These are phyloP conservation scores for Syncephalastrum contaminatum DNA, from an alignment of 371 early-diverging fungal genomes.

Conservation along the genomic window DNA sequence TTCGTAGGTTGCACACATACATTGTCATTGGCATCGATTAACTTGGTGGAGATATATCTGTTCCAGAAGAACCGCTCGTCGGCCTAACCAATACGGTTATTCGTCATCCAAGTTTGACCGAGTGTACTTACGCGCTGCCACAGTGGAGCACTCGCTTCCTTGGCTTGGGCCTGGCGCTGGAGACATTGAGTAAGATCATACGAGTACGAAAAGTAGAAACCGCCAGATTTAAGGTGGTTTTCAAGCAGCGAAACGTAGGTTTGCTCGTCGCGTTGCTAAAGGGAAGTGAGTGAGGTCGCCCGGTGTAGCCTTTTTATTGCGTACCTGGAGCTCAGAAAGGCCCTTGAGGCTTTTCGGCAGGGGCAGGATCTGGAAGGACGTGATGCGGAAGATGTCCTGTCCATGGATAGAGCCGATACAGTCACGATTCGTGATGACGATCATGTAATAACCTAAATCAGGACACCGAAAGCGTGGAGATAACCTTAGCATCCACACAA, in stretches of 20 bases:
- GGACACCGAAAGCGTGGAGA: constrained; percentile 6
- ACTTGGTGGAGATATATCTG: constrained; percentile 60
- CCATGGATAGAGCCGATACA: constrained; percentile 62
- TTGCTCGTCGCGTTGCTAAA: constrained; percentile 54
- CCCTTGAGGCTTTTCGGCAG: constrained; percentile 51
- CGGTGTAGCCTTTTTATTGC: background rate
- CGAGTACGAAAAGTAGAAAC: constrained; percentile 85
- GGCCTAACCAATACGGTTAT: constrained; percentile 47
- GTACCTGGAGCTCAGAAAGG: constrained; percentile 13
- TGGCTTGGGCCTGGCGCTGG: constrained; percentile 66
- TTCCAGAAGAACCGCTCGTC: constrained; percentile 95
- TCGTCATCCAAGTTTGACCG: constrained; percentile 32
- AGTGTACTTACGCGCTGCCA: constrained; percentile 43
- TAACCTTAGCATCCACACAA: background rate
- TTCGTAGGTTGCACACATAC: constrained; percentile 5
- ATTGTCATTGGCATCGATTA: constrained; percentile 54
- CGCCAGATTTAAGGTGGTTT: constrained; percentile 61
- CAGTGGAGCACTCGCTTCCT: constrained; percentile 19
- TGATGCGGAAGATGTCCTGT: constrained; percentile 75
- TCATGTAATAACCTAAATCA: constrained; percentile 43
- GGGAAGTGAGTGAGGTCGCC: background rate
- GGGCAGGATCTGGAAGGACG: constrained; percentile 72
- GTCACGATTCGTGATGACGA: constrained; percentile 80
- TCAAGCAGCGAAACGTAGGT: constrained; percentile 73
- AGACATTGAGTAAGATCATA: constrained; percentile 84